Evolutionary conservation across 208 protist genomes (phyloP), one percentile per base, ranked within the genome.

Genomic region (Acanthamoeba castellanii): DNA sequence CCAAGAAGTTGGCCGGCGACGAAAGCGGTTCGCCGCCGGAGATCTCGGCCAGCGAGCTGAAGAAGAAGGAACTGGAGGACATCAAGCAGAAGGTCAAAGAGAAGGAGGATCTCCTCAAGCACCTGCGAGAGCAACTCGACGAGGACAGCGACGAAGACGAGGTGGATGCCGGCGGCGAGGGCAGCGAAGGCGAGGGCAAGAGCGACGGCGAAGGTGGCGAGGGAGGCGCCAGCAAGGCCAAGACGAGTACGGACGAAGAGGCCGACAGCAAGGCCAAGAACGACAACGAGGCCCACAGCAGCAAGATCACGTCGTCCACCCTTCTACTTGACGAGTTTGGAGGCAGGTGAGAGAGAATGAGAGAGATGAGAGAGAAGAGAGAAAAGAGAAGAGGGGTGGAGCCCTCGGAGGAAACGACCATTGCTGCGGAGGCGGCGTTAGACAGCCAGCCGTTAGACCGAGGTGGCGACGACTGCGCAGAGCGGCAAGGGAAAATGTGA

Each of bases 11-110:
- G 25, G 81, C 7, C 6, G 42, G 22, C n/a, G 81, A 52, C 25
- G 81, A 64, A 37, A 88, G 42, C 27, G 30, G 81, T 7, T 45
- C 32, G 45, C 25, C 25, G 37, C 37, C 37, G 37, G 37, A 42
- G n/a, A 50, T 25, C 27, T 52, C 81, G 32, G 42, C 52, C 25
- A 61, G 52, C 52, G 81, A 88, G 47, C 81, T 57, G n/a, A 88
- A 88, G n/a, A 27, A 37, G 47, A 88, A 88, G 81, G 52, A 88
- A 18, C 32, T 52, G 81, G 47, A 88, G 22, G 81, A 88, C 5
- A 88, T 88, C 42, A 64, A 61, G 25, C 47, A 88, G 22, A 88
- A 88, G 52, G n/a, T 64, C n/a, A 88, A 88, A 34, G 52, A 88
- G 47, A 88, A 61, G 81, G 52, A 88, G 81, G 52, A 88, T 14